Percentiles rank a stretch among this genome's conserved stretches.
These are phyloP conservation scores for Phyllostachys edulis DNA, from an alignment of 176 grass and related monocot species.

Conservation along the genomic window DNA sequence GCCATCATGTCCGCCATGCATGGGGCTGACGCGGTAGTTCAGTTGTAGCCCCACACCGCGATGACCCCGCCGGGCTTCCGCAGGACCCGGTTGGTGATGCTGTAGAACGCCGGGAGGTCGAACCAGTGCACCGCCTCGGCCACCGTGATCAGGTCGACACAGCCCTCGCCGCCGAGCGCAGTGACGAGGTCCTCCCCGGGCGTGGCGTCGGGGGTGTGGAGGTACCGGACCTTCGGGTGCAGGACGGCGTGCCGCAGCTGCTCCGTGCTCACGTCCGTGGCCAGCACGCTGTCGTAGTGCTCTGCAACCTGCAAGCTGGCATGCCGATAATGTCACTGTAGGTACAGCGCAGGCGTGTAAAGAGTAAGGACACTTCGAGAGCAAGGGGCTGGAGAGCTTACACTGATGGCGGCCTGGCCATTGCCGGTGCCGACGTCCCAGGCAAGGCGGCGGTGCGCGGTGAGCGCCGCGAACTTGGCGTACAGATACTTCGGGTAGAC, in stretches of 20 bases:
- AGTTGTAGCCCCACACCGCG: conserved; percentile 49
- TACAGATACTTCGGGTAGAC: conserved; percentile 39
- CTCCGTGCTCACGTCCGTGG: conserved; percentile 25
- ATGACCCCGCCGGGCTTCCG: conserved; percentile 40
- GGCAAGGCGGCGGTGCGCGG: conserved; percentile 33
- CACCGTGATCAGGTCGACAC: conserved; percentile 39
- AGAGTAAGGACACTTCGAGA: not conserved
- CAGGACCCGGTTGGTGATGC: conserved; percentile 19
- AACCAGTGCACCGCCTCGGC: conserved; percentile 48
- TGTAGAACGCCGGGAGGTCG: conserved; percentile 49
- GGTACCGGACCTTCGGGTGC: conserved; percentile 42
- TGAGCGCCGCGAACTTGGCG: conserved; percentile 31
- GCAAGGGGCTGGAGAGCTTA: conserved; percentile 18
- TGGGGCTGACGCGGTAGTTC: not conserved
- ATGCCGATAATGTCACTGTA: not conserved
- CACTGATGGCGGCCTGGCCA: conserved; percentile 51
- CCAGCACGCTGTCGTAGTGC: conserved; percentile 48
- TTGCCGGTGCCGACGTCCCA: conserved; percentile 66
- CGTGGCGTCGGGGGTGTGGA: conserved; percentile 31
- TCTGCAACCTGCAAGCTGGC: conserved; percentile 26
- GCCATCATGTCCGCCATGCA: conserved; percentile 24
- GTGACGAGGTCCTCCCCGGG: conserved; percentile 1
- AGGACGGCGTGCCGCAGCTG: conserved; percentile 34
- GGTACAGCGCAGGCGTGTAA: not conserved
- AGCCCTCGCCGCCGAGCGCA: conserved; percentile 34